phyloP scores from a whole-genome alignment of 495 filamentous ascomycete genomes.

The Copromyces sp. region DNA sequence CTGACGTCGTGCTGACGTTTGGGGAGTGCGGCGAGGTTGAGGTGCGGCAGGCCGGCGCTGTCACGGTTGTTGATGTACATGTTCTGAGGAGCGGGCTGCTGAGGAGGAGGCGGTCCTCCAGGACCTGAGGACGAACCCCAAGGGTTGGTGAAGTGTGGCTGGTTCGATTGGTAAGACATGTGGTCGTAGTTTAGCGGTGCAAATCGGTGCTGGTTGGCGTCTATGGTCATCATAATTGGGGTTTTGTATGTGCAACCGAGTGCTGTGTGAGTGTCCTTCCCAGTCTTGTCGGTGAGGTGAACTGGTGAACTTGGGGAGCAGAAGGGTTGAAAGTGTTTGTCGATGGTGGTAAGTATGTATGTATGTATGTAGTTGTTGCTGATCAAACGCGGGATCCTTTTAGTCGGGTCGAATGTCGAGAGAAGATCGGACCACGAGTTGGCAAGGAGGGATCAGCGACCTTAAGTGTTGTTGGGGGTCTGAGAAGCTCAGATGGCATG shows the following conservation, averaged over 20 bases:
- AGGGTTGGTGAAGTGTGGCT: constrained; percentile 87
- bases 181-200: constrained; percentile 73
- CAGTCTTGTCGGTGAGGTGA: constrained; percentile 9
- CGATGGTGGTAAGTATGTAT: constrained; percentile 16
- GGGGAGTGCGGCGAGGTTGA: constrained; percentile 37
- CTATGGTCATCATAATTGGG: constrained; percentile 78
- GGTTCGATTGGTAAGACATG: constrained; percentile 47
- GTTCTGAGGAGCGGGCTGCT: constrained; percentile 40
- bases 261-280: constrained; percentile 2
- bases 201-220: constrained; percentile 73
- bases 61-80: constrained; percentile 38
- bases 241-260: constrained; percentile 6
- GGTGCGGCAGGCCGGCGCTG: constrained; percentile 19
- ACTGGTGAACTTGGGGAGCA: neutral
- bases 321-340: constrained; percentile 10
- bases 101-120: constrained; percentile 6
- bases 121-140: constrained; percentile 50
- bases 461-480: constrained; percentile 54
- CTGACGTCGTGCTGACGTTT: constrained; percentile 24
- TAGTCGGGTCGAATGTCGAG: constrained; percentile 17
- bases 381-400: constrained; percentile 45
- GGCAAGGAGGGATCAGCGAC: constrained; percentile 62
- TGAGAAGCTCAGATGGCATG: constrained; percentile 27
- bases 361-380: constrained; percentile 26
- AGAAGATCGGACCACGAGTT: constrained; percentile 33